phyloP scores from a whole-genome alignment of 331 rosid species.

The Saraca asoca region DNA sequence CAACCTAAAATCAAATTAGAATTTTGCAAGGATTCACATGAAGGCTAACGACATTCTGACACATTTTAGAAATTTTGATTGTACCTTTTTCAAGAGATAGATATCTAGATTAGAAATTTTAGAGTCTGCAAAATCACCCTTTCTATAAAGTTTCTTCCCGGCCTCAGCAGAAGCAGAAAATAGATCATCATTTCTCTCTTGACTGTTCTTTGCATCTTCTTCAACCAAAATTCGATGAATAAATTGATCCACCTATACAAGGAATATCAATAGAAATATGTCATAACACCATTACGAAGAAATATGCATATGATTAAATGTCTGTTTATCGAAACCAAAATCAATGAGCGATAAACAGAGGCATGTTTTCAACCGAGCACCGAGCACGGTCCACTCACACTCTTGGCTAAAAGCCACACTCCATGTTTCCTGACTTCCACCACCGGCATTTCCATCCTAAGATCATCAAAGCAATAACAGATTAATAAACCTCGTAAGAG shows the following conservation, averaged over 20 bases:
- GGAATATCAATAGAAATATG: constrained; percentile 10
- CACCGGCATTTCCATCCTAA: constrained; percentile 92
- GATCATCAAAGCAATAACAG: constrained; percentile 32
- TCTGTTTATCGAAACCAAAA: background rate
- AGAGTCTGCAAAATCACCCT: constrained; percentile 82
- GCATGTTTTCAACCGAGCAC: background rate
- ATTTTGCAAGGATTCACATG: background rate
- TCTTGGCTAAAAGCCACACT: constrained; percentile 91
- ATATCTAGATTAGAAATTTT: constrained; percentile 59
- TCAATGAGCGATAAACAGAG: constrained; percentile 4
- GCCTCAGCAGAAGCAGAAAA: constrained; percentile 68
- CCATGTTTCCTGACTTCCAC: constrained; percentile 87
- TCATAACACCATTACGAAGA: constrained; percentile 5
- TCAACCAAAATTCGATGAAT: constrained; percentile 85
- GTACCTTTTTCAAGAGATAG: constrained; percentile 78
- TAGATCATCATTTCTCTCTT: constrained; percentile 59
- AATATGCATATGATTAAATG: background rate
- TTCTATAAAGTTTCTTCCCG: constrained; percentile 73
- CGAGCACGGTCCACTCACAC: constrained; percentile 51
- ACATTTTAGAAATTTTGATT: constrained; percentile 15
- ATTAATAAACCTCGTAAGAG: background rate
- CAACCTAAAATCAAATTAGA: constrained; percentile 68
- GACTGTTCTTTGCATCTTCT: constrained; percentile 67
- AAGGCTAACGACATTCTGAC: constrained; percentile 9
- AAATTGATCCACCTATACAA: constrained; percentile 77